Evolutionary conservation across 192 early-diverging fungal species (phyloP).

Genomic region (Umbelopsis vinacea): DNA sequence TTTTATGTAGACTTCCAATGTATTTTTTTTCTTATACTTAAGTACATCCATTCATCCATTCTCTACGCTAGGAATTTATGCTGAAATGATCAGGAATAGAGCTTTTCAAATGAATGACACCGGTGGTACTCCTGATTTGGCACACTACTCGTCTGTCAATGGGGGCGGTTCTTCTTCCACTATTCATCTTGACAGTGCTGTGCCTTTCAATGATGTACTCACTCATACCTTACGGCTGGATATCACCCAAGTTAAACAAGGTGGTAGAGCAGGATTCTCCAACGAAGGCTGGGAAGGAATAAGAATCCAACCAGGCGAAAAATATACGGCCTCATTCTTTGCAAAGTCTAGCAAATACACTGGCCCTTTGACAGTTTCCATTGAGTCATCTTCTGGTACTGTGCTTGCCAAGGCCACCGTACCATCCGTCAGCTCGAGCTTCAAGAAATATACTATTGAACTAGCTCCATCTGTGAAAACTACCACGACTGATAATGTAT

Average conservation of each 20-base stretch:
- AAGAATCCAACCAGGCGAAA: constrained; percentile 6
- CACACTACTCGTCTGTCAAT: constrained; percentile 2
- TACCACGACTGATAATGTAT: constrained; percentile 19
- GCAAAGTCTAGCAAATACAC: constrained; percentile 25
- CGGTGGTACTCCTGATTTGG: constrained; percentile 22
- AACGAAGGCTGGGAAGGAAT: constrained; percentile 28
- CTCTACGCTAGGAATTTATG: constrained; percentile 13
- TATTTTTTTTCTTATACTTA: background rate
- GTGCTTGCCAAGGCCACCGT: constrained; percentile 19
- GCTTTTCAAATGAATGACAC: constrained; percentile 31
- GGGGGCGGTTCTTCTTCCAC: background rate
- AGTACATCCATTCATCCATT: too few relatives aligned
- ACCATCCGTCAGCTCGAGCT: background rate
- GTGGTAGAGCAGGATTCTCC: constrained; percentile 21
- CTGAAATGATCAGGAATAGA: constrained; percentile 27
- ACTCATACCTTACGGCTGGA: constrained; percentile 24
- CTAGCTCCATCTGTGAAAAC: constrained; percentile 4
- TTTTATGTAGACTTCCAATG: background rate
- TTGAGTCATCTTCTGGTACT: constrained; percentile 6
- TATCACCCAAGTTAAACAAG: background rate
- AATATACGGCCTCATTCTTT: constrained; percentile 28
- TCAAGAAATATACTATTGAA: constrained; percentile 14
- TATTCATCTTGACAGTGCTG: constrained; percentile 5
- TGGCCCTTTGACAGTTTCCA: constrained; percentile 26
- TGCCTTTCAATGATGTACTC: constrained; percentile 13